These are phyloP conservation scores for Epichloe uncinata DNA, from an alignment of 2,329 filamentous ascomycete genomes.

Conservation along the genomic window DNA sequence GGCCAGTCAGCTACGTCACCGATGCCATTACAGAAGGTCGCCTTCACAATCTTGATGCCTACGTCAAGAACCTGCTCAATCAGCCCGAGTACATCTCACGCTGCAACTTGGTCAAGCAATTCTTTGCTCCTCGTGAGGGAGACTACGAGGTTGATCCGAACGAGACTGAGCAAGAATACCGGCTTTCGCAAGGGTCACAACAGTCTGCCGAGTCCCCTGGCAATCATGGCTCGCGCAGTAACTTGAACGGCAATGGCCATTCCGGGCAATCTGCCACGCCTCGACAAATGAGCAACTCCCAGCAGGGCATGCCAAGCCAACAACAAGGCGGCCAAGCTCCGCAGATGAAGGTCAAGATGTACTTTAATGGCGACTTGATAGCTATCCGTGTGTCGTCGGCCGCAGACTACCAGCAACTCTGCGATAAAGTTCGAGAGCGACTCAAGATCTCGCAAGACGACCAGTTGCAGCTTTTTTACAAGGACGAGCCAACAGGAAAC, in stretches of 20 bases:
- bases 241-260: conserved; percentile 45
- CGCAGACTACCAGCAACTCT: conserved; percentile 63
- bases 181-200: conserved; percentile 57
- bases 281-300: conserved; percentile 31
- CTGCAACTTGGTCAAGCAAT: conserved; percentile 72
- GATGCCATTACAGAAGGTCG: conserved; percentile 91
- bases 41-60: conserved; percentile 84
- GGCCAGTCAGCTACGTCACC: conserved; percentile 95
- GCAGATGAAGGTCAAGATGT: conserved; percentile 86
- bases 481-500: conserved; percentile 67
- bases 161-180: conserved; percentile 61
- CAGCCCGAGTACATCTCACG: conserved; percentile 76
- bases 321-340: conserved; percentile 24
- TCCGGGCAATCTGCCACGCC: conserved; percentile 39
- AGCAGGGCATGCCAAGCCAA: conserved; percentile 9
- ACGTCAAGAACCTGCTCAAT: conserved; percentile 79
- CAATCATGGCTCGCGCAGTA: conserved; percentile 47
- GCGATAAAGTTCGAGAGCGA: conserved; percentile 73
- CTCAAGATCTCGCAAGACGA: conserved; percentile 58
- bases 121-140: conserved; percentile 80
- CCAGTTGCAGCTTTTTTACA: conserved; percentile 70
- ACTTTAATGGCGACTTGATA: conserved; percentile 83
- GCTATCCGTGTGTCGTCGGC: conserved; percentile 78
- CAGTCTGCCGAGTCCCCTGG: conserved; percentile 52
- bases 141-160: conserved; percentile 85